Base-by-base conservation (phyloP, 768 basidiomycete species). In the Russula abietina region DNA sequence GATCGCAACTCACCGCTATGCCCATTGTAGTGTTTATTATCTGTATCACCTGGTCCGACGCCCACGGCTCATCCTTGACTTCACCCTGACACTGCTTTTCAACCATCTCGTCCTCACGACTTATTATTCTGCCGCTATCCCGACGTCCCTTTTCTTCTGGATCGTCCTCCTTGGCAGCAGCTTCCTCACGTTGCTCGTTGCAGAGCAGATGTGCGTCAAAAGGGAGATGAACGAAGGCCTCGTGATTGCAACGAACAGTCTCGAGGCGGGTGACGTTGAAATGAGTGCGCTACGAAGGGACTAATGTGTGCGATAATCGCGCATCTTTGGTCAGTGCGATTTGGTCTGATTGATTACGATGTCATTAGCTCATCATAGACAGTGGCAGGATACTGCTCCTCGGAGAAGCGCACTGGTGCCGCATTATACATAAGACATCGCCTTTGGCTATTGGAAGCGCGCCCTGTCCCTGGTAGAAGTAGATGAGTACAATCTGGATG, bases 81-180 rank as follows among this genome's bases (percentile, higher is more conserved):
- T 97, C 75, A 81, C 92, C 10, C 73, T 96, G 63, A 98, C 97
- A 0, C 83, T 98, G 53, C 76, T 91, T 53, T 91, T 96, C 80
- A 91, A 87, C 72, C 97, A 99, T 74, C 77, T 96, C 61, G 87
- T 98, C 59, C 77, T 98, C 64, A 96, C 97, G 58, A 94, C 92
- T 41, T 98, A 98, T 76, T 93, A 93, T 73, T 84, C 92, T 3
- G 83, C 85, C 14, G 80, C 84, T 16, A 74, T 89, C 70, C 97
- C 97, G 8, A 91, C 91, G 0, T 95, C 93, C 1, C 72, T 91
- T 39, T 98, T 96, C 80, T 98, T 91, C 78, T 99, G 95, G 94
- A 70, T 85, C 52, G 79, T 95, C 55, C 78, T 95, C 71, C 73
- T 82, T n/a, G 76, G 77, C 45, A 87, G 91, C 49, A 81, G 91